A percentile compares a stretch with the other conserved stretches of the same genome.
Evolutionary conservation across 768 basidiomycete species (phyloP).

Genomic region (Lyophyllum semitale): DNA sequence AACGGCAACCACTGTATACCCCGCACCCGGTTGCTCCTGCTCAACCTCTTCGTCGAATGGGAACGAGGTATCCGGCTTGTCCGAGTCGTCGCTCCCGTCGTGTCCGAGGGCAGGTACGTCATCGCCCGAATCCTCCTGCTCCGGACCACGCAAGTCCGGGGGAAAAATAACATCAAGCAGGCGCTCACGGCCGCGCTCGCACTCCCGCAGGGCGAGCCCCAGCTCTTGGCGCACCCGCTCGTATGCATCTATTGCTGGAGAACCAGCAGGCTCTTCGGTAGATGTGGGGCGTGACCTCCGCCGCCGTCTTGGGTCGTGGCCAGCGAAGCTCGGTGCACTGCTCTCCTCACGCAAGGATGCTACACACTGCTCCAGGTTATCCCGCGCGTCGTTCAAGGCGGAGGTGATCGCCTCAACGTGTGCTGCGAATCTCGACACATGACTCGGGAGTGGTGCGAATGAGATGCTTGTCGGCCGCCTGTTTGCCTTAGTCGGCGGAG

Average conservation of each 20-base stretch:
- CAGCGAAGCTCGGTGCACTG: slow-evolving; percentile 14
- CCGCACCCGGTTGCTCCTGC: slow-evolving; percentile 9
- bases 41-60: slow-evolving; percentile 32
- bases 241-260: slow-evolving; percentile 67
- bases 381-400: slow-evolving; percentile 72
- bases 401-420: slow-evolving; percentile 73
- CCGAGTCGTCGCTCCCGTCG: slow-evolving; percentile 56
- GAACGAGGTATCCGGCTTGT: slow-evolving; percentile 46
- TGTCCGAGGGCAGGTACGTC: slow-evolving; percentile 56
- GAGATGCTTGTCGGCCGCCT: slow-evolving; percentile 29
- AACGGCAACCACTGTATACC: slow-evolving; percentile 24
- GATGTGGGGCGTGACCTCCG: slow-evolving; percentile 18
- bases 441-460: slow-evolving; percentile 77
- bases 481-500: not conserved
- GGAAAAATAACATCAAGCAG: slow-evolving; percentile 62
- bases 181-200: slow-evolving; percentile 74
- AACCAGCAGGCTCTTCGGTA: slow-evolving; percentile 23
- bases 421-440: slow-evolving; percentile 66
- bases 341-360: slow-evolving; percentile 49
- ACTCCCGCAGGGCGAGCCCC: slow-evolving; percentile 77
- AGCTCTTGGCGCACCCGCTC: slow-evolving; percentile 76
- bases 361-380: slow-evolving; percentile 66
- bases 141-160: slow-evolving; percentile 34
- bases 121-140: slow-evolving; percentile 43
- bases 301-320: slow-evolving; percentile 5